These are phyloP conservation scores for Colletotrichum sublineola DNA, from an alignment of 2,329 filamentous ascomycete species.

Conservation along the genomic window DNA sequence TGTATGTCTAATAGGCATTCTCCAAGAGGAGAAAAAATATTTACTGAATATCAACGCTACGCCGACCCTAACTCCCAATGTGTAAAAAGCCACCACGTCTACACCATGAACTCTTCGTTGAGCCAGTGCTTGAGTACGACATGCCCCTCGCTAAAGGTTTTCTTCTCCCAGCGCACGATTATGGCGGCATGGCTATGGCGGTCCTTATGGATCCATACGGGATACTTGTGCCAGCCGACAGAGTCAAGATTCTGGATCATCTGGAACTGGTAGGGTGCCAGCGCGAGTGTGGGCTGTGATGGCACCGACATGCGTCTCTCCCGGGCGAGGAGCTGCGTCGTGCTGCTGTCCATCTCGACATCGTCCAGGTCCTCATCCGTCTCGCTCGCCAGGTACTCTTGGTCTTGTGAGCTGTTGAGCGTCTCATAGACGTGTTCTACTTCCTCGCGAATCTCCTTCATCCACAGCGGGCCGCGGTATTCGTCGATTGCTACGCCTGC, in stretches of 20 bases:
- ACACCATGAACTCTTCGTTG: slow-evolving; percentile 78
- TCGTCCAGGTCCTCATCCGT: slow-evolving; percentile 62
- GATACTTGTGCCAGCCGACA: slow-evolving; percentile 74
- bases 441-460: slow-evolving; percentile 80
- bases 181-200: slow-evolving; percentile 92
- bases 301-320: slow-evolving; percentile 58
- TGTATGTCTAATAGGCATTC: background rate
- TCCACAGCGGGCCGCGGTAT: slow-evolving; percentile 79
- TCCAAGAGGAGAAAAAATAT: slow-evolving; percentile 21
- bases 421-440: slow-evolving; percentile 85
- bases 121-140: slow-evolving; percentile 87
- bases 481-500: slow-evolving; percentile 75
- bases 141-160: slow-evolving; percentile 80
- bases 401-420: slow-evolving; percentile 75
- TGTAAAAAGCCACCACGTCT: slow-evolving; percentile 5
- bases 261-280: slow-evolving; percentile 83
- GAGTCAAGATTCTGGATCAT: slow-evolving; percentile 84
- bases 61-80: slow-evolving; percentile 9
- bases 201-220: slow-evolving; percentile 81
- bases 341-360: slow-evolving; percentile 51
- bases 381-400: slow-evolving; percentile 76
- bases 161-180: slow-evolving; percentile 79
- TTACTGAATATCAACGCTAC: slow-evolving; percentile 19
- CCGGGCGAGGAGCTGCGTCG: slow-evolving; percentile 56
- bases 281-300: slow-evolving; percentile 78